These are phyloP conservation scores for Thinopyrum elongatum DNA, from an alignment of 176 grass and related monocot species.

Conservation along the genomic window DNA sequence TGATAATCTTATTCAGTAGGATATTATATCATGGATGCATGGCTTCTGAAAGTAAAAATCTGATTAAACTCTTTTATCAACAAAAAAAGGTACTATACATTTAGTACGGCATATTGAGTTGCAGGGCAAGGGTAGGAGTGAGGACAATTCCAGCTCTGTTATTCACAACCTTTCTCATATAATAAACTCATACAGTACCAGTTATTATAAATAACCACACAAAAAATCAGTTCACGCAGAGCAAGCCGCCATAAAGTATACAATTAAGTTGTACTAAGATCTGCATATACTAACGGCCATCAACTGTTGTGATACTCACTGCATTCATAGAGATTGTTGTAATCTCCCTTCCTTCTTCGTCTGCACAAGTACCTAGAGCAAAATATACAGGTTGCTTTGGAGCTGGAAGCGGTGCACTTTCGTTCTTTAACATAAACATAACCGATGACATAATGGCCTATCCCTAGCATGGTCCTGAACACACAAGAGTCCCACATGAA, in stretches of 20 bases:
- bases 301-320: background rate
- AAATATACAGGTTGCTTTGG: background rate
- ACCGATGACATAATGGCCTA: background rate
- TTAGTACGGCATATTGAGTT: background rate
- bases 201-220: background rate
- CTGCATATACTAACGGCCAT: background rate
- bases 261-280: background rate
- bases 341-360: background rate
- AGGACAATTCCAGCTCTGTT: background rate
- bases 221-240: background rate
- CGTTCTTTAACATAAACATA: background rate
- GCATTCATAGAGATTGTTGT: background rate
- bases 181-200: background rate
- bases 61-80: background rate
- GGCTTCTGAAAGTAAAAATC: background rate
- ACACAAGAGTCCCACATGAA: slow-evolving; percentile 11
- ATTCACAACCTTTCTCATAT: background rate
- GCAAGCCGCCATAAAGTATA: background rate
- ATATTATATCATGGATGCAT: background rate
- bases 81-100: background rate
- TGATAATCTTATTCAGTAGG: background rate
- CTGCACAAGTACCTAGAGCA: background rate
- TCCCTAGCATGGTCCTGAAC: background rate
- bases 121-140: background rate
- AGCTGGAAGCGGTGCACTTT: background rate